Conservation (phyloP, 306 rosid species). For the Lablab purpureus region DNA sequence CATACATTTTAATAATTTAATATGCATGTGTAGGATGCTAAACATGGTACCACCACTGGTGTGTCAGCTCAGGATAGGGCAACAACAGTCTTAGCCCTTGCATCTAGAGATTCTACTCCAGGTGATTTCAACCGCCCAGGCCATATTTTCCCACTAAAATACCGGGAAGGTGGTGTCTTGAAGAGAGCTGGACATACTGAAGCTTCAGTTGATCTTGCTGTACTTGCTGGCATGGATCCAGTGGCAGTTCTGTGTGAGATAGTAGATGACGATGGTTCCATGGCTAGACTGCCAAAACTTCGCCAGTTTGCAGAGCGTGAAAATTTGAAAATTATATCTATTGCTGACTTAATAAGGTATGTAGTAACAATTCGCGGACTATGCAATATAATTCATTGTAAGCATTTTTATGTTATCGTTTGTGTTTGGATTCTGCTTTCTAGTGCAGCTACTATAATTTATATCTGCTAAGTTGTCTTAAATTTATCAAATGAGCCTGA, state of each 20-base stretch:
- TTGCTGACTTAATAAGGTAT: slow-evolving; percentile 94
- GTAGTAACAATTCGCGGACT: slow-evolving; percentile 14
- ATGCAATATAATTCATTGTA: slow-evolving; percentile 6
- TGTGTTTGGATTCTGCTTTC: slow-evolving; percentile 26
- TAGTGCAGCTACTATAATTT: slow-evolving; percentile 6
- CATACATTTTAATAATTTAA: slow-evolving; percentile 43
- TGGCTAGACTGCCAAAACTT: slow-evolving; percentile 97
- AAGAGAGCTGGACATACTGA: slow-evolving; percentile 99
- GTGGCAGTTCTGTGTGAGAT: slow-evolving; percentile 86
- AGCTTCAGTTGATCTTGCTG: slow-evolving; percentile 92
- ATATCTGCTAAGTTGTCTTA: not conserved
- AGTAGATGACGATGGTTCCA: slow-evolving; percentile 98
- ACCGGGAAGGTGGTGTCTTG: slow-evolving; percentile 94
- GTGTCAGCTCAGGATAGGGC: slow-evolving; percentile 95
- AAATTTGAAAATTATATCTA: slow-evolving; percentile 86
- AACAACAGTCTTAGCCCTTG: slow-evolving; percentile 85
- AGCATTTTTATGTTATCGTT: slow-evolving; percentile 17
- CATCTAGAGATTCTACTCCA: slow-evolving; percentile 84
- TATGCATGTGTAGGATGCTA: slow-evolving; percentile 68
- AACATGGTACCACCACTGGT: slow-evolving; percentile 88
- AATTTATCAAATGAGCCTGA: slow-evolving; percentile 15
- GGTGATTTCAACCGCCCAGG: slow-evolving; percentile 95
- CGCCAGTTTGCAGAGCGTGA: slow-evolving; percentile 73
- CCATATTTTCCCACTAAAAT: slow-evolving; percentile 91
- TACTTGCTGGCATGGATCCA: slow-evolving; percentile 88